These are phyloP conservation scores for Nigrospora osmanthi DNA, from an alignment of 2,329 filamentous ascomycete species.

Conservation along the genomic window DNA sequence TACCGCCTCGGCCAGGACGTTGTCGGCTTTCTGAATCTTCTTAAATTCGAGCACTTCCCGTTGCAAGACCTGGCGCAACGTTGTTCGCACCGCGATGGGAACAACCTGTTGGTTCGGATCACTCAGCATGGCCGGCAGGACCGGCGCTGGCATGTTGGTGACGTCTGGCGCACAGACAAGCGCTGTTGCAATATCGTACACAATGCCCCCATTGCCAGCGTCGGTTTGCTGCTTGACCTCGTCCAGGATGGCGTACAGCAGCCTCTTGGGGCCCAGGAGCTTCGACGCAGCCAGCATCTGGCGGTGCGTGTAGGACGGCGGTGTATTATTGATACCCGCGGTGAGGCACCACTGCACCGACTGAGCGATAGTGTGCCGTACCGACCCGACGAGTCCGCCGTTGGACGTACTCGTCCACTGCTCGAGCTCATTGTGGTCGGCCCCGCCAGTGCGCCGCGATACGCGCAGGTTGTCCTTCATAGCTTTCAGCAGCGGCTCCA, in stretches of 20 bases:
- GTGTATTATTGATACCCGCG: conserved; percentile 44
- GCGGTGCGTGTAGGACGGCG: conserved; percentile 64
- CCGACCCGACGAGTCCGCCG: conserved; percentile 46
- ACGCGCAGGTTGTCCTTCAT: conserved; percentile 52
- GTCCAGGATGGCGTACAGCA: conserved; percentile 57
- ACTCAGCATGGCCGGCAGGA: conserved; percentile 20
- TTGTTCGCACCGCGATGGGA: conserved; percentile 36
- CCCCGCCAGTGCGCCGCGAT: conserved; percentile 53
- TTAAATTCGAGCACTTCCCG: conserved; percentile 50
- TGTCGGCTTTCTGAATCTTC: conserved; percentile 47
- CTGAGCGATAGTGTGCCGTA: conserved; percentile 54
- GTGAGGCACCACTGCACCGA: conserved; percentile 62
- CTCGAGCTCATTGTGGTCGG: conserved; percentile 60
- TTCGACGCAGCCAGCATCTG: conserved; percentile 55
- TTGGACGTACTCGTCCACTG: conserved; percentile 51
- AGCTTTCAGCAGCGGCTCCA: conserved; percentile 60
- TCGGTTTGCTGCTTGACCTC: conserved; percentile 58
- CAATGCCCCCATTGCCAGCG: conserved; percentile 48
- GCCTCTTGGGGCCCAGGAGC: conserved; percentile 52
- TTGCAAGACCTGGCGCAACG: conserved; percentile 52
- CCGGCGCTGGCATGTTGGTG: conserved; percentile 30
- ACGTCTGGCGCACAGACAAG: conserved; percentile 62
- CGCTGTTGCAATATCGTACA: conserved; percentile 61
- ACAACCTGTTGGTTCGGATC: conserved; percentile 18
- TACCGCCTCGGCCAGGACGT: conserved; percentile 49